Percentiles rank a stretch among this genome's conserved stretches.
Evolutionary conservation across 331 rosid genomes (phyloP).

Genomic region (Malus hybrid): DNA sequence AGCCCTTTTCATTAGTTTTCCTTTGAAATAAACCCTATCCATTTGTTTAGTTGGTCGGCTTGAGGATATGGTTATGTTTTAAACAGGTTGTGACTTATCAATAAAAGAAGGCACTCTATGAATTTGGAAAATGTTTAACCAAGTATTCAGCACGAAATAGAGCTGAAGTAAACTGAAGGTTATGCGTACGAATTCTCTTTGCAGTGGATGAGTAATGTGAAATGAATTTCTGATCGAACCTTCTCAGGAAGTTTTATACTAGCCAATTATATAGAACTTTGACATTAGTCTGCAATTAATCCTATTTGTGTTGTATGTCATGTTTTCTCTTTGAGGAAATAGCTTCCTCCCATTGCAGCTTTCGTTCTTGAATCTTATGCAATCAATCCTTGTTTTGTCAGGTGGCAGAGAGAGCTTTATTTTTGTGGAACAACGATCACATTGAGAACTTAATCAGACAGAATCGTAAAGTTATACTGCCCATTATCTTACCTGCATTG

Average conservation of each 20-base stretch:
- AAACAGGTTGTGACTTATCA: background rate
- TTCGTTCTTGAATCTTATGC: background rate
- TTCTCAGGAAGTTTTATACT: background rate
- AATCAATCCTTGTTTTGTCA: slow-evolving; percentile 7
- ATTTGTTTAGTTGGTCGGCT: background rate
- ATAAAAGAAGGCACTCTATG: background rate
- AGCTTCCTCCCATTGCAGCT: background rate
- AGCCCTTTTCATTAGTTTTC: too few species aligned
- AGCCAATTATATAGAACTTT: background rate
- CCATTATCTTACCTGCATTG: slow-evolving; percentile 61
- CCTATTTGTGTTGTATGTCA: background rate
- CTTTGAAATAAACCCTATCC: background rate
- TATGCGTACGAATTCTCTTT: background rate
- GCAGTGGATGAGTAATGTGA: background rate
- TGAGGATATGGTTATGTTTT: background rate
- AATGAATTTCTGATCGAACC: background rate
- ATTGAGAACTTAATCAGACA: slow-evolving; percentile 54
- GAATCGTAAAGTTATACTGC: slow-evolving; percentile 52
- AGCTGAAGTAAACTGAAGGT: background rate
- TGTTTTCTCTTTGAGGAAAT: background rate
- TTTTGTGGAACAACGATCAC: slow-evolving; percentile 64
- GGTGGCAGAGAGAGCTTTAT: slow-evolving; percentile 68
- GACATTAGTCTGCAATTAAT: background rate
- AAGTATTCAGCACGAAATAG: background rate
- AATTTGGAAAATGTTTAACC: background rate